These are phyloP conservation scores for Penicillium longicatenatum DNA, from an alignment of 495 filamentous ascomycete species.

Conservation along the genomic window DNA sequence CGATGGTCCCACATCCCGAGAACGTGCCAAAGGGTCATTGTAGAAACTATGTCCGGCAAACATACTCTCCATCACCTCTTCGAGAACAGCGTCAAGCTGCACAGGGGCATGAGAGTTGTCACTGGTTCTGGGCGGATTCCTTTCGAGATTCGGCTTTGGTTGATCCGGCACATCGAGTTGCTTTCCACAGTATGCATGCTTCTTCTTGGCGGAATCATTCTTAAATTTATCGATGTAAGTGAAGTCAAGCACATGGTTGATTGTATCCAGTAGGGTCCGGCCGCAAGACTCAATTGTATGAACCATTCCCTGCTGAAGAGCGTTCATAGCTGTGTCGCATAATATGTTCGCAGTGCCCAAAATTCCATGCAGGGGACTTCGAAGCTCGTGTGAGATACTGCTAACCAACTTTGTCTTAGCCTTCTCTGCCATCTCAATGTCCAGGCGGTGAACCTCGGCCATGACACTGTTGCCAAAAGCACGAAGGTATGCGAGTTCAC, in stretches of 20 bases:
- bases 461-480: conserved; percentile 63
- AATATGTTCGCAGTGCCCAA: conserved; percentile 64
- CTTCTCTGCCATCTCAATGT: conserved; percentile 46
- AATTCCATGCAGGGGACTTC: conserved; percentile 68
- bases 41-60: conserved; percentile 51
- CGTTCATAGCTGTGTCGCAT: conserved; percentile 53
- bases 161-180: no score
- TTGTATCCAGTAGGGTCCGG: conserved; percentile 66
- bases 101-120: no score
- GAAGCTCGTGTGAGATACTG: conserved; percentile 69
- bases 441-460: conserved; percentile 59
- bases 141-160: no score
- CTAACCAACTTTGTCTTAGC: conserved; percentile 68
- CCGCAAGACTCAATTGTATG: conserved; percentile 67
- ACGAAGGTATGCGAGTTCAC: conserved; percentile 51
- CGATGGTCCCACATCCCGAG: no score
- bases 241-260: conserved; percentile 66
- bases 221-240: conserved; percentile 30
- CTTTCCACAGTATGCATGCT: no score
- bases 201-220: no score
- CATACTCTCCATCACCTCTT: conserved; percentile 61
- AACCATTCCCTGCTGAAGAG: conserved; percentile 57
- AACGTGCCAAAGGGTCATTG: no score
- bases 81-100: conserved; percentile 53
- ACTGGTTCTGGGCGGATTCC: no score